A percentile compares a stretch with the other conserved stretches of the same genome.
These are phyloP conservation scores for Fusarium lateritium DNA, from an alignment of 2,329 filamentous ascomycete genomes.

Conservation along the genomic window DNA sequence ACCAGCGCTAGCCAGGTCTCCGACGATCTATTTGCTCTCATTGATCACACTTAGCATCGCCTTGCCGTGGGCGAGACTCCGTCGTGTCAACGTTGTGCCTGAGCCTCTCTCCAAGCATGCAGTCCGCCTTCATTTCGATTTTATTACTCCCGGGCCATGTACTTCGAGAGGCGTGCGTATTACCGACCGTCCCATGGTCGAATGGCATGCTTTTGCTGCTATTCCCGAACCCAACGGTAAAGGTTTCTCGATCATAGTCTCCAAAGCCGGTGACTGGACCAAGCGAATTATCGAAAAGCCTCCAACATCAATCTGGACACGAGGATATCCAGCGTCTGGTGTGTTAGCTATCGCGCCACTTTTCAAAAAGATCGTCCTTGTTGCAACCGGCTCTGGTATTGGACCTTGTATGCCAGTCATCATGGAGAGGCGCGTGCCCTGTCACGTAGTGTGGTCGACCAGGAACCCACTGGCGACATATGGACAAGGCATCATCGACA, in stretches of 20 bases:
- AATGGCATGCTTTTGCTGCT: conserved; percentile 80
- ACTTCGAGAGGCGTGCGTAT: conserved; percentile 60
- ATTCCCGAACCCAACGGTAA: conserved; percentile 68
- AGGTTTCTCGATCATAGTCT: conserved; percentile 75
- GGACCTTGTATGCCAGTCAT: conserved; percentile 39
- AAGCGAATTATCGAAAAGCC: conserved; percentile 69
- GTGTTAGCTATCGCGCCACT: conserved; percentile 35
- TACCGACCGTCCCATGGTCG: conserved; percentile 71
- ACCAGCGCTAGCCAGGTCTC: conserved; percentile 14
- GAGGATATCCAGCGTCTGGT: conserved; percentile 73
- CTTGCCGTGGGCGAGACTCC: conserved; percentile 72
- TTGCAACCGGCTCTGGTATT: conserved; percentile 40
- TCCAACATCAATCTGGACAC: conserved; percentile 72
- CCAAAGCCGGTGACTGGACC: conserved; percentile 80
- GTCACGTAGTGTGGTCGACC: conserved; percentile 41
- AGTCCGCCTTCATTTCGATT: conserved; percentile 76
- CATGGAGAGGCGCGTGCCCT: conserved; percentile 38
- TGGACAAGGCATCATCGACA: conserved; percentile 28
- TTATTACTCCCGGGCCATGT: conserved; percentile 61
- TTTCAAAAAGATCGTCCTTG: conserved; percentile 42
- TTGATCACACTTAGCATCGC: conserved; percentile 33
- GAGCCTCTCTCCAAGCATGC: conserved; percentile 78
- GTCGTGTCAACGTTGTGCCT: conserved; percentile 72
- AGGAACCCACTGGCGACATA: conserved; percentile 37
- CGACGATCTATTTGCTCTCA: conserved; percentile 21